A percentile compares a stretch with the other conserved stretches of the same genome.
Evolutionary conservation across 495 filamentous ascomycete species (phyloP).

Genomic region (Podospora tetraspora): DNA sequence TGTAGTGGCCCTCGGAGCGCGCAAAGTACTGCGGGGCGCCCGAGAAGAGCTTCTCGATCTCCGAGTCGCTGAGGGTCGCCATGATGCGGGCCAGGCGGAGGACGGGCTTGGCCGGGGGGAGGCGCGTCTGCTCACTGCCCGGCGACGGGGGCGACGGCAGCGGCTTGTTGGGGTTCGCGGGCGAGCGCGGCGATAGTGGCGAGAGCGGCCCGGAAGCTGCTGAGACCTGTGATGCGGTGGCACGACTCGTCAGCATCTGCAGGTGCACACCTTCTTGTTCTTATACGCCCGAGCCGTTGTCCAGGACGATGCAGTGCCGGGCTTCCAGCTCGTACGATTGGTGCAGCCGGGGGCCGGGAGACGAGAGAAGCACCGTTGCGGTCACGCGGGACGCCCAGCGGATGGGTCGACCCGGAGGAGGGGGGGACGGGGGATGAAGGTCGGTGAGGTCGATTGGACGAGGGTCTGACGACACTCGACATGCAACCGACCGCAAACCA

Average conservation of each 20-base stretch:
- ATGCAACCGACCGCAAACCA: constrained; percentile 1
- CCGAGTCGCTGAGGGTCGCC: constrained; percentile 52
- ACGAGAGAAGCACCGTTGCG: background rate
- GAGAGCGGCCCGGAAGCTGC: constrained; percentile 28
- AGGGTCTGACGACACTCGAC: constrained; percentile 24
- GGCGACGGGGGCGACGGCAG: constrained; percentile 47
- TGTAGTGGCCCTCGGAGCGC: constrained; percentile 49
- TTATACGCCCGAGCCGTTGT: background rate
- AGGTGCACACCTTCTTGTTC: background rate
- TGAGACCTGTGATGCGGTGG: constrained; percentile 16
- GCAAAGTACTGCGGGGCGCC: constrained; percentile 72
- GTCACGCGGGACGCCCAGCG: constrained; percentile 3
- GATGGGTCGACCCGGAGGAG: background rate
- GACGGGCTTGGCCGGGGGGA: constrained; percentile 35
- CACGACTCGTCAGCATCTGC: constrained; percentile 21
- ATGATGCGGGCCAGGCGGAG: constrained; percentile 50
- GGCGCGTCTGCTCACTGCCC: constrained; percentile 39
- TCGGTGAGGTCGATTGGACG: constrained; percentile 11
- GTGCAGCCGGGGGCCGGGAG: constrained; percentile 5
- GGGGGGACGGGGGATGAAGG: background rate
- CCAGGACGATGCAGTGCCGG: background rate
- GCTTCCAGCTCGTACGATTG: constrained; percentile 9
- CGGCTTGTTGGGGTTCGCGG: constrained; percentile 47
- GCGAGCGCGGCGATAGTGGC: constrained; percentile 29
- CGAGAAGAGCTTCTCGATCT: constrained; percentile 66